phyloP scores from a whole-genome alignment of 352 stramenopile species.

The Globisporangium barbulae region DNA sequence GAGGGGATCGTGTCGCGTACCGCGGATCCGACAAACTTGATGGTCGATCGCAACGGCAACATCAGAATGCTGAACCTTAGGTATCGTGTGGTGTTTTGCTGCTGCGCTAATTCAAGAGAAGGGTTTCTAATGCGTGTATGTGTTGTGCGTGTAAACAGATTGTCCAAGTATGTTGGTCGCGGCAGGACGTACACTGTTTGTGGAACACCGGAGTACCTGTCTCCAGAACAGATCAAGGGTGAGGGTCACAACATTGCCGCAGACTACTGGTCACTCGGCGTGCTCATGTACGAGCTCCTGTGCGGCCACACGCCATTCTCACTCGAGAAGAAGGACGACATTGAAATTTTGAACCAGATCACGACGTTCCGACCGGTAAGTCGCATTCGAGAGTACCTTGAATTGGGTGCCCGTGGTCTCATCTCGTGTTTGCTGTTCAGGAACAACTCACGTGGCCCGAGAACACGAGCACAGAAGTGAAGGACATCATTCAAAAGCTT shows the following conservation, averaged over 20 bases:
- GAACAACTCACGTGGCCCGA: conserved; percentile 72
- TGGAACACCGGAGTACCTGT: conserved; percentile 81
- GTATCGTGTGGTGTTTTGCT: conserved; percentile 22
- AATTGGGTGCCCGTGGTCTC: background rate
- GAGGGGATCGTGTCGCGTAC: conserved; percentile 80
- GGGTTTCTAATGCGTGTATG: conserved; percentile 1
- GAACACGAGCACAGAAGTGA: conserved; percentile 59
- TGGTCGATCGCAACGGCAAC: conserved; percentile 79
- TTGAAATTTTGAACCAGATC: conserved; percentile 88
- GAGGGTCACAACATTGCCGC: conserved; percentile 83
- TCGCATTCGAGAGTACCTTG: background rate
- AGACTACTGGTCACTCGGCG: conserved; percentile 93
- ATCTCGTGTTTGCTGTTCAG: conserved; percentile 11
- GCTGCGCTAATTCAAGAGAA: background rate
- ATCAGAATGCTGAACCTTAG: conserved; percentile 82
- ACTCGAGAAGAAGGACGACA: conserved; percentile 75
- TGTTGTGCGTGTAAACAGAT: conserved; percentile 23
- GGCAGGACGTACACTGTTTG: conserved; percentile 86
- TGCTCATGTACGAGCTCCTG: conserved; percentile 93
- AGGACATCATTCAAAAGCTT: conserved; percentile 66
- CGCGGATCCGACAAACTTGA: conserved; percentile 75
- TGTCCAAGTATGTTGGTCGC: conserved; percentile 84
- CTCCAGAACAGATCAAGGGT: conserved; percentile 84
- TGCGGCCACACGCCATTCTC: conserved; percentile 88
- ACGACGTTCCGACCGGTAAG: conserved; percentile 69